A percentile compares a stretch with the other conserved stretches of the same genome.
Conservation (phyloP, 2,329 filamentous ascomycete species). For the Ophiosphaerella herpotricha region DNA sequence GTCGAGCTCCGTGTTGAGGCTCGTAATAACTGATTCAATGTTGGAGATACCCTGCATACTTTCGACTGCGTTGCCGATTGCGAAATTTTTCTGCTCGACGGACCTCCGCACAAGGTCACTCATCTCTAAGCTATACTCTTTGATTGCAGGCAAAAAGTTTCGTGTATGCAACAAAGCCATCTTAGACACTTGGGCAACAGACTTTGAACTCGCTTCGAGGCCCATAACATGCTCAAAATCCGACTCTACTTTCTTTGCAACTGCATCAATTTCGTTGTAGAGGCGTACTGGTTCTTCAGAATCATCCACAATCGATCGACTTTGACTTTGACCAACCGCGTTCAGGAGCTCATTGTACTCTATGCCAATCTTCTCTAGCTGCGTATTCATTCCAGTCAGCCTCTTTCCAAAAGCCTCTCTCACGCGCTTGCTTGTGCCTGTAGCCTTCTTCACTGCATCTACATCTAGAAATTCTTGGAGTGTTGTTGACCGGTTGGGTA, state of each 20-base stretch:
- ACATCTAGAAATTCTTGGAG: conserved; percentile 68
- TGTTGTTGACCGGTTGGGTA: conserved; percentile 25
- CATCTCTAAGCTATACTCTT: conserved; percentile 62
- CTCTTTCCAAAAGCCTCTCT: conserved; percentile 66
- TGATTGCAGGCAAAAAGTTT: conserved; percentile 65
- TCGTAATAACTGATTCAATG: conserved; percentile 75
- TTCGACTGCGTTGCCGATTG: conserved; percentile 67
- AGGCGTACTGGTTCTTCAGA: conserved; percentile 69
- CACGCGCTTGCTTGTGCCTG: conserved; percentile 66
- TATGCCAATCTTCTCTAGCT: conserved; percentile 48
- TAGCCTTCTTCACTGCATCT: conserved; percentile 73
- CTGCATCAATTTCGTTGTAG: conserved; percentile 81
- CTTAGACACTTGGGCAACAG: conserved; percentile 64
- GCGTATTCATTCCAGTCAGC: conserved; percentile 48
- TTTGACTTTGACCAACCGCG: conserved; percentile 52
- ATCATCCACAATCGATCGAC: conserved; percentile 61
- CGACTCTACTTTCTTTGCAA: conserved; percentile 83
- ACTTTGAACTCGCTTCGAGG: conserved; percentile 69
- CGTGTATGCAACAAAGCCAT: conserved; percentile 67
- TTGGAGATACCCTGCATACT: conserved; percentile 83
- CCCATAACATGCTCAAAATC: conserved; percentile 80
- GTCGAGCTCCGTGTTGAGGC: conserved; percentile 73
- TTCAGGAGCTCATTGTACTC: conserved; percentile 52
- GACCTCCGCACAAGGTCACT: conserved; percentile 57
- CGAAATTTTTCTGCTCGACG: conserved; percentile 67